These are phyloP conservation scores for Saxispiralis lemnorum DNA, from an alignment of 495 filamentous ascomycete genomes.

Conservation along the genomic window DNA sequence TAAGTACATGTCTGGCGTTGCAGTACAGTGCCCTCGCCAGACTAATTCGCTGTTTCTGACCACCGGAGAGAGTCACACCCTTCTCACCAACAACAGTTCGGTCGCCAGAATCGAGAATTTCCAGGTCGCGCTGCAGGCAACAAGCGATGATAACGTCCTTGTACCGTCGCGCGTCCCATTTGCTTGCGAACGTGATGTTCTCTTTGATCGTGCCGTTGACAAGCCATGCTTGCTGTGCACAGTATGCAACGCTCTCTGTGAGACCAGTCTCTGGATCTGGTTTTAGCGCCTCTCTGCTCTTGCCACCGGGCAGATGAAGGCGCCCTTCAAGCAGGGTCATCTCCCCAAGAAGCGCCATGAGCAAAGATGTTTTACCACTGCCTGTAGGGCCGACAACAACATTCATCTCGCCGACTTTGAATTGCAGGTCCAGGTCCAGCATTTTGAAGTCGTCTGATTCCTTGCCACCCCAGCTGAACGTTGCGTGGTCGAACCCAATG, in stretches of 20 bases:
- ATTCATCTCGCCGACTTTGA: constrained; percentile 65
- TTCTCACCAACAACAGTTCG: constrained; percentile 93
- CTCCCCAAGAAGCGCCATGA: constrained; percentile 93
- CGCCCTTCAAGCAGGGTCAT: constrained; percentile 75
- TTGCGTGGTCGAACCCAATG: constrained; percentile 71
- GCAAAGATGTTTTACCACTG: constrained; percentile 80
- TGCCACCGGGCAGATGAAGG: constrained; percentile 66
- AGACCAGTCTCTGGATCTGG: constrained; percentile 71
- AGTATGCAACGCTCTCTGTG: constrained; percentile 86
- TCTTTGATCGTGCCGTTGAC: constrained; percentile 91
- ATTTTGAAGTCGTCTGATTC: constrained; percentile 60
- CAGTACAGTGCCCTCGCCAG: constrained; percentile 87
- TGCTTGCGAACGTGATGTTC: constrained; percentile 84
- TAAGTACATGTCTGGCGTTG: constrained; percentile 68
- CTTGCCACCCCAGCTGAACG: constrained; percentile 73
- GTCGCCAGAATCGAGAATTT: constrained; percentile 83
- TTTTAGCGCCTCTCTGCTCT: constrained; percentile 65
- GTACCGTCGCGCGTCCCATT: constrained; percentile 70
- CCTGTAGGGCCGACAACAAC: constrained; percentile 86
- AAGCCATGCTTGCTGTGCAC: constrained; percentile 94
- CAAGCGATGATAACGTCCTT: constrained; percentile 77
- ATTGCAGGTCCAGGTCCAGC: constrained; percentile 59
- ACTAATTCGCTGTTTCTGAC: constrained; percentile 95
- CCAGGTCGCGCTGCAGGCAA: constrained; percentile 79
- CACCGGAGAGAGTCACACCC: constrained; percentile 88